These are phyloP conservation scores for Penicillium hesseltinei DNA, from an alignment of 2,329 filamentous ascomycete genomes.

Conservation along the genomic window DNA sequence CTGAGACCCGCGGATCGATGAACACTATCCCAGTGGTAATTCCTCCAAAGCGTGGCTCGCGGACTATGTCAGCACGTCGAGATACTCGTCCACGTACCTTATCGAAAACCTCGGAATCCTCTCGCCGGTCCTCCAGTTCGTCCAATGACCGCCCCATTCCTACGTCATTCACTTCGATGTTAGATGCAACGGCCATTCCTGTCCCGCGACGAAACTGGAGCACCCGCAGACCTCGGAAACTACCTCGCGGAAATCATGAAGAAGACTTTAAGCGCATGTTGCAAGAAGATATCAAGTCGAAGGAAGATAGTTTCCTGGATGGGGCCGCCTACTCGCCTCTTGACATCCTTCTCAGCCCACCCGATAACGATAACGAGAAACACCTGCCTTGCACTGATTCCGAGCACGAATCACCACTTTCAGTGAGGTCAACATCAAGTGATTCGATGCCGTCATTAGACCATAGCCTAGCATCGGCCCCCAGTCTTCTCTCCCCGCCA, in stretches of 20 bases:
- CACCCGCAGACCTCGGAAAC: slow-evolving; percentile 39
- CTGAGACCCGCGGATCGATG: slow-evolving; percentile 9
- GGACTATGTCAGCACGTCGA: slow-evolving; percentile 21
- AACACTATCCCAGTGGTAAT: slow-evolving; percentile 38
- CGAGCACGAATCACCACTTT: slow-evolving; percentile 46
- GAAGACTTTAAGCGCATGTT: slow-evolving; percentile 57
- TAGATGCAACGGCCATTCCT: slow-evolving; percentile 61
- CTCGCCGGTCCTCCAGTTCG: slow-evolving; percentile 28
- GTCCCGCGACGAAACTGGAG: slow-evolving; percentile 46
- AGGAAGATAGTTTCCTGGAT: slow-evolving; percentile 46
- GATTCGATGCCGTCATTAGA: slow-evolving; percentile 59
- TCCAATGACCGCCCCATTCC: slow-evolving; percentile 47
- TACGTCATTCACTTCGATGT: slow-evolving; percentile 56
- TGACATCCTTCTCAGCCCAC: slow-evolving; percentile 56
- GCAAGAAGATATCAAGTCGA: slow-evolving; percentile 52
- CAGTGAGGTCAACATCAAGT: slow-evolving; percentile 54
- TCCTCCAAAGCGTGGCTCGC: slow-evolving; percentile 33
- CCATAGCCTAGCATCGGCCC: slow-evolving; percentile 50
- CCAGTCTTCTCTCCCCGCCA: slow-evolving; percentile 44
- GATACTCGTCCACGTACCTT: slow-evolving; percentile 21
- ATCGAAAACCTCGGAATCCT: slow-evolving; percentile 19
- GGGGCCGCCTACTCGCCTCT: slow-evolving; percentile 49
- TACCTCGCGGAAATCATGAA: slow-evolving; percentile 43
- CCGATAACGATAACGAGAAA: slow-evolving; percentile 48
- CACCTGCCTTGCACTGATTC: slow-evolving; percentile 41